phyloP scores from a whole-genome alignment of 2,329 filamentous ascomycete genomes.

The Penicillium sp. region DNA sequence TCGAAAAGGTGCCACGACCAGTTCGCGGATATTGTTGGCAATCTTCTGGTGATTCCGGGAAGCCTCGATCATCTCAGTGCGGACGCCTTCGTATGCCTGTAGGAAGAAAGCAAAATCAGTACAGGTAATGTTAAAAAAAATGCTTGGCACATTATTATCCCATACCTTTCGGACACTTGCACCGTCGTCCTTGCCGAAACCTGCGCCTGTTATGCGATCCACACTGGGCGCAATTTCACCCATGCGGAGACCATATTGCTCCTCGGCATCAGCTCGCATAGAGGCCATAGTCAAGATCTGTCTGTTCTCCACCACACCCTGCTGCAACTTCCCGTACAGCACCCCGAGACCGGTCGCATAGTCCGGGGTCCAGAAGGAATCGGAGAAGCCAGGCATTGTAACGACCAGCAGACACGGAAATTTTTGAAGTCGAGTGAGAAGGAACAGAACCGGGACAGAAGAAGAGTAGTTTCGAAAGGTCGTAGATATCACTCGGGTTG shows the following conservation, averaged over 20 bases:
- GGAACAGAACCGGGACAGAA: not conserved
- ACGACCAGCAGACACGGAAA: slow-evolving; percentile 4
- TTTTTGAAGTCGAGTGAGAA: not conserved
- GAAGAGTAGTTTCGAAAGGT: not conserved
- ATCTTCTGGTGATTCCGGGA: slow-evolving; percentile 90
- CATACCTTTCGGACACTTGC: slow-evolving; percentile 88
- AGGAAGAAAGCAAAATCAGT: not conserved
- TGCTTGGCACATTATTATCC: slow-evolving; percentile 12
- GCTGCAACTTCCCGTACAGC: slow-evolving; percentile 92
- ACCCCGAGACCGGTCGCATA: slow-evolving; percentile 95
- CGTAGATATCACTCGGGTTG: not conserved
- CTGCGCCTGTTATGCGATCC: slow-evolving; percentile 69
- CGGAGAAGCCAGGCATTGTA: slow-evolving; percentile 81
- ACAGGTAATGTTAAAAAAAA: not conserved
- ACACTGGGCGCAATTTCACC: slow-evolving; percentile 75
- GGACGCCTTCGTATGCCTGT: slow-evolving; percentile 89
- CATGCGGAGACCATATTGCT: slow-evolving; percentile 75
- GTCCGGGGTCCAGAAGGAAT: slow-evolving; percentile 97
- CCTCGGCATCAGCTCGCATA: slow-evolving; percentile 93
- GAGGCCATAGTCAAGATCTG: slow-evolving; percentile 88
- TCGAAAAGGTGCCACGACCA: slow-evolving; percentile 89
- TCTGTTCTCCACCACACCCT: slow-evolving; percentile 91
- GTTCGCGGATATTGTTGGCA: slow-evolving; percentile 88
- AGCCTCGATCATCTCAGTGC: slow-evolving; percentile 86
- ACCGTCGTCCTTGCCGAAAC: slow-evolving; percentile 87